A percentile compares a stretch with the other conserved stretches of the same genome.
phyloP scores from a whole-genome alignment of 495 filamentous ascomycete genomes.

The Penicillium manginii region DNA sequence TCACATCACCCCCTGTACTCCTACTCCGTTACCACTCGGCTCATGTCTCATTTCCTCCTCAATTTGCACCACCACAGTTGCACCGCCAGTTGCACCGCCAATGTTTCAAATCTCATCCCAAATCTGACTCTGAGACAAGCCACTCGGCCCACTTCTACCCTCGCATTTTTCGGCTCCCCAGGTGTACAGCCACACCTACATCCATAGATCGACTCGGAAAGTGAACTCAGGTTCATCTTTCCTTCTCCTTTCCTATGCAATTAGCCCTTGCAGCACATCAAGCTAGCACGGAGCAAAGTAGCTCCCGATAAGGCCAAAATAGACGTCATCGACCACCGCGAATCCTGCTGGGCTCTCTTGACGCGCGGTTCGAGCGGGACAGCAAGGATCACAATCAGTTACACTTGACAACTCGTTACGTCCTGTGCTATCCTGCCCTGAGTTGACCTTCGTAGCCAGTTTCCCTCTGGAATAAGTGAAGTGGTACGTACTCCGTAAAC shows the following conservation, averaged over 20 bases:
- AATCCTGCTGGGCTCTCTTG: background rate
- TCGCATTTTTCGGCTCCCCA: constrained; percentile 6
- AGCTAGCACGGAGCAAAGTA: background rate
- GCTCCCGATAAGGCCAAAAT: background rate
- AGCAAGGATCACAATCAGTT: background rate
- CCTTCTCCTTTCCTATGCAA: background rate
- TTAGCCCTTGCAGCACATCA: background rate
- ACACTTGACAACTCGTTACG: background rate
- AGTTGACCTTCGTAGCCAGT: background rate
- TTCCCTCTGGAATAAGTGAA: background rate
- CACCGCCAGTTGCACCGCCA: background rate
- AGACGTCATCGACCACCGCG: background rate
- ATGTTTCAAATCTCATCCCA: background rate
- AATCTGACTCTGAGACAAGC: constrained; percentile 3
- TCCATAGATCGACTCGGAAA: constrained; percentile 10
- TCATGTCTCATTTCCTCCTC: background rate
- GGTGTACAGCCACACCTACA: constrained; percentile 17
- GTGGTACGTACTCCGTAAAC: background rate
- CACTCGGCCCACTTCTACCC: constrained; percentile 2
- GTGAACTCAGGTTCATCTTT: background rate
- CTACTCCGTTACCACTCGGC: background rate
- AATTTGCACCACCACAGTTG: background rate
- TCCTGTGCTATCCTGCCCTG: background rate
- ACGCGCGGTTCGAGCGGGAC: background rate
- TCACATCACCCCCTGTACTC: background rate